Base-by-base conservation (phyloP, 495 filamentous ascomycete species). In the Penicillium canariense region DNA sequence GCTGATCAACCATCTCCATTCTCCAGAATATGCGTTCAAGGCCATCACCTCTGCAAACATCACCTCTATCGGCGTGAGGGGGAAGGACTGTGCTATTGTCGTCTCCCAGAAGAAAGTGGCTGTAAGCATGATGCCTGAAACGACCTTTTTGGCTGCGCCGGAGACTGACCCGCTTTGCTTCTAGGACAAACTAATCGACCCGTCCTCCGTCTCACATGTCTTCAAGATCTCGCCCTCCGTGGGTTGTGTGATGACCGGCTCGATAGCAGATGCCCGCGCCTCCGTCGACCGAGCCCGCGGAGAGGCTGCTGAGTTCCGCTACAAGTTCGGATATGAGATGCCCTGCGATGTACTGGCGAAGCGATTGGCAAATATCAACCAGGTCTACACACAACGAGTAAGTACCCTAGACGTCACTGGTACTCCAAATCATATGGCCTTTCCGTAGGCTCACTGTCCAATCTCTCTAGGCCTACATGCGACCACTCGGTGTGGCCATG, bases 301-400 rank as follows among this genome's bases (percentile, higher is more conserved):
- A 50, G 94, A 98, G 77, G 95, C 94, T 56, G 95, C 93, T 43
- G 91, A 97, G 60, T 98, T 98, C 79, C 84, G 86, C 72, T 97
- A 98, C 83, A 97, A 97, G 72, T 96, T 83, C 68, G 94, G 94
- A 69, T 98, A 98, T 73, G 94, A 98, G 79, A 98, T 98, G 95
- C 94, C 94, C 50, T 96, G 90, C 72, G 94, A 98, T 75, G 95
- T 88, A 40, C 73, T 98, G 66, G 89, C 93, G 53, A 98, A 98
- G 84, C 81, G 94, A 70, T 74, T 98, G 75, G 94, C 94, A 61
- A 98, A 98, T 71, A 96, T 98, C 77, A 96, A 90, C 76, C 94
- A 98, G 73, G 94, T 98, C 50, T 98, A 97, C 74, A 98, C 94
- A 56, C 94, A 98, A 76, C 80, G 91, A 72, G 94, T 95, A 81